phyloP scores from a whole-genome alignment of 148 eudicot species.

The Simmondsia chinensis region DNA sequence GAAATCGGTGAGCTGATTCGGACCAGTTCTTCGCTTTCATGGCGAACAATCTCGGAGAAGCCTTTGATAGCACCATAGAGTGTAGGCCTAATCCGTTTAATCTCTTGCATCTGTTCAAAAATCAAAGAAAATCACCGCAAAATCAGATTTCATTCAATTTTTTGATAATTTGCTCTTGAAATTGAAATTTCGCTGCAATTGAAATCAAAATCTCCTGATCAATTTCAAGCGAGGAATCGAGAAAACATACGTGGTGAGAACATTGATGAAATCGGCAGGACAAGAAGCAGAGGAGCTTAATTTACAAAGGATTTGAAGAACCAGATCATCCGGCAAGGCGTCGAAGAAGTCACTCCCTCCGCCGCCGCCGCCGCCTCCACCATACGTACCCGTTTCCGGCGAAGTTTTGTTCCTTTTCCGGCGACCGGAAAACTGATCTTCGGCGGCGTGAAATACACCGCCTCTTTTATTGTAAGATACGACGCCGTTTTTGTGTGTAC shows the following conservation, averaged over 20 bases:
- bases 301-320: slow-evolving; percentile 32
- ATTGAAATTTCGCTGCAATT: no score
- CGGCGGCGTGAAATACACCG: background rate
- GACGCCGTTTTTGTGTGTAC: background rate
- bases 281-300: slow-evolving; percentile 37
- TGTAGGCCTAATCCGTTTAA: slow-evolving; percentile 47
- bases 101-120: slow-evolving; percentile 65
- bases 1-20: slow-evolving; percentile 57
- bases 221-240: background rate
- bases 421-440: slow-evolving; percentile 3
- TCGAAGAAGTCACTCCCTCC: slow-evolving; percentile 31
- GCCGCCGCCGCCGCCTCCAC: background rate
- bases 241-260: slow-evolving; percentile 44
- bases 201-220: background rate
- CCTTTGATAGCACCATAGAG: slow-evolving; percentile 55
- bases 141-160: background rate
- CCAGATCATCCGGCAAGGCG: slow-evolving; percentile 48
- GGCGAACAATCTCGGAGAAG: slow-evolving; percentile 38
- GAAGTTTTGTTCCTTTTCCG: slow-evolving; percentile 22
- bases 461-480: slow-evolving; percentile 6
- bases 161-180: no score
- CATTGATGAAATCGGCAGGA: slow-evolving; percentile 41
- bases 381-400: no score
- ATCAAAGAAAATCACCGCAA: background rate
- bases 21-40: slow-evolving; percentile 62